Evolutionary conservation across 192 early-diverging fungal genomes (phyloP).

Genomic region (Rhizoclosmatium globosum): DNA sequence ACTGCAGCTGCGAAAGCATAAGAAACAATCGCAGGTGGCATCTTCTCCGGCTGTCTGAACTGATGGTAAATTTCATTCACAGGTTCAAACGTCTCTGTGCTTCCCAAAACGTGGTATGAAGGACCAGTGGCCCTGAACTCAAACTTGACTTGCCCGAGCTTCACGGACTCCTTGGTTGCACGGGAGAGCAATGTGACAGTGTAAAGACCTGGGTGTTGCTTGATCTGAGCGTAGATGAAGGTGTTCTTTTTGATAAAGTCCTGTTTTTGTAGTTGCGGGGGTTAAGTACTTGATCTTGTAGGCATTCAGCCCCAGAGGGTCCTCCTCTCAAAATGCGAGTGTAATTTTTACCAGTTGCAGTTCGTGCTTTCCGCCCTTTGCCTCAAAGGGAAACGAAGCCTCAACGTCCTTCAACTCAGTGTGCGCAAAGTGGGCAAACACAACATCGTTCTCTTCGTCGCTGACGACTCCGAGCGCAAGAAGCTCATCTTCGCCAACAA

Average conservation of each 20-base stretch:
- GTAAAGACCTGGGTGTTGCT: constrained; percentile 27
- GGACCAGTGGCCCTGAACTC: constrained; percentile 5
- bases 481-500: not conserved
- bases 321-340: too few relatives aligned
- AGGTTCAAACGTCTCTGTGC: constrained; percentile 33
- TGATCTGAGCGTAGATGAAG: not conserved
- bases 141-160: constrained; percentile 35
- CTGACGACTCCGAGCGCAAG: not conserved
- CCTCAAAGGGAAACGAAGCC: constrained; percentile 5
- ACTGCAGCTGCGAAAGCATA: constrained; percentile 38
- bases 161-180: not conserved
- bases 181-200: constrained; percentile 17
- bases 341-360: constrained; percentile 39
- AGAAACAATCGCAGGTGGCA: constrained; percentile 42
- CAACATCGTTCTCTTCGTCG: constrained; percentile 2
- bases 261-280: constrained; percentile 11
- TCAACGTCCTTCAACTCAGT: constrained; percentile 10
- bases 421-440: constrained; percentile 31
- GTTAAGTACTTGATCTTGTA: too few relatives aligned
- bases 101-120: not conserved
- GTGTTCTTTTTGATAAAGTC: constrained; percentile 28
- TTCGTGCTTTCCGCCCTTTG: constrained; percentile 21
- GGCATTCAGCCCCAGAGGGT: too few relatives aligned
- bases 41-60: constrained; percentile 45
- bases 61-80: constrained; percentile 46